Conservation (phyloP, 2,329 filamentous ascomycete species). For the Colletotrichum sublineola region DNA sequence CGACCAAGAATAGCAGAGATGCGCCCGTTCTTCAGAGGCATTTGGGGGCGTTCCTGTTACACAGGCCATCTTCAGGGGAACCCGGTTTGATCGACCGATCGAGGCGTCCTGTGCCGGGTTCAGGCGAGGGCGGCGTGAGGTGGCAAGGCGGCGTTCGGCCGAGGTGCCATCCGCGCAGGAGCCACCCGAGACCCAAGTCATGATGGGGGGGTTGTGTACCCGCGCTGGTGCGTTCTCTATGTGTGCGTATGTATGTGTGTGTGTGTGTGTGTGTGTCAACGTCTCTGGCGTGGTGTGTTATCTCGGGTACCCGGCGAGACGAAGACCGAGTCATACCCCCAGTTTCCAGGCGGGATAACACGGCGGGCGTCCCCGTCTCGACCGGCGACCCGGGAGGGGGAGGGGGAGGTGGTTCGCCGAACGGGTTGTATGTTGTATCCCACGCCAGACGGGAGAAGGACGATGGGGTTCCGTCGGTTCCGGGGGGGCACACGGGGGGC, state of each 20-base stretch:
- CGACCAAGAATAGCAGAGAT: not conserved
- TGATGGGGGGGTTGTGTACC: not conserved
- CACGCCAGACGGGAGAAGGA: no score
- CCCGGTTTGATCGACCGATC: conserved; percentile 9
- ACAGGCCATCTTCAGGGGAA: not conserved
- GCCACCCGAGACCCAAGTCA: not conserved
- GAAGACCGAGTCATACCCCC: not conserved
- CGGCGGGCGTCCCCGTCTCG: not conserved
- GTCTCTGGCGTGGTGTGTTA: not conserved
- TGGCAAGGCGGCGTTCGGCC: not conserved
- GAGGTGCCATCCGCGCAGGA: not conserved
- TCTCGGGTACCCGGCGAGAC: not conserved
- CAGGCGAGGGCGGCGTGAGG: not conserved
- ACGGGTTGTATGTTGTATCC: no score
- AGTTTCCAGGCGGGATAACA: not conserved
- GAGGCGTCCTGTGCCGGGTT: not conserved
- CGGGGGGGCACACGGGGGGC: no score
- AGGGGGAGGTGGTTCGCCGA: not conserved
- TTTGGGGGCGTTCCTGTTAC: not conserved
- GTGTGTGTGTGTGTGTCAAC: not conserved
- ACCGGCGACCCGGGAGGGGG: no score
- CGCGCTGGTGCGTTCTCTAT: not conserved
- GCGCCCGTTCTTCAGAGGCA: not conserved
- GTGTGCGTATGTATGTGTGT: not conserved
- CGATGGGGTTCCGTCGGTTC: no score